Evolutionary conservation across 148 eudicot genomes (phyloP).

Genomic region (Rhododendron molle): DNA sequence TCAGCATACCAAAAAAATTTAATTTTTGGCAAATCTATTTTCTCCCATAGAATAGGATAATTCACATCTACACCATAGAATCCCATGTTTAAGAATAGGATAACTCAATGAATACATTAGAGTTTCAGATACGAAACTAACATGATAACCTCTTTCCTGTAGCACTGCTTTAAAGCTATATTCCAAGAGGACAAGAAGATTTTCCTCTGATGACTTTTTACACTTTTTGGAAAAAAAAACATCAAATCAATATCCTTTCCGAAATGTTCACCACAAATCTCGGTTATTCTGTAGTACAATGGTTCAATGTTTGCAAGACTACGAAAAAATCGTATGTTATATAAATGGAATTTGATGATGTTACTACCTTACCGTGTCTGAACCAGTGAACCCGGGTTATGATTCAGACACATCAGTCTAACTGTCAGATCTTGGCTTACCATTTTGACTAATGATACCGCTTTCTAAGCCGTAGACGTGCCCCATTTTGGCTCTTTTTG

Average conservation of each 20-base stretch:
- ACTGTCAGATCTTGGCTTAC: conserved; percentile 20
- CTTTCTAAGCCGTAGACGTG: conserved; percentile 59
- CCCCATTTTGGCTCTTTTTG: conserved; percentile 87
- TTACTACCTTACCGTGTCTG: not conserved
- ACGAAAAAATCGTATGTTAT: not conserved
- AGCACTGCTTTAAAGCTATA: not conserved
- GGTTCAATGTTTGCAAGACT: not conserved
- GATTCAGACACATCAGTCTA: not conserved
- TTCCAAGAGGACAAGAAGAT: not conserved
- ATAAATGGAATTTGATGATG: not conserved
- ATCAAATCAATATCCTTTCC: not conserved
- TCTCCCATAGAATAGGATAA: not conserved
- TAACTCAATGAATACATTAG: not conserved
- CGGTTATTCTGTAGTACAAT: not conserved
- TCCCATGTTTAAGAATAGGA: not conserved
- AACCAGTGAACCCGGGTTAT: not conserved
- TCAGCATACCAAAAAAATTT: too few relatives aligned
- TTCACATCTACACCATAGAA: not conserved
- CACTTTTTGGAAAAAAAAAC: not conserved
- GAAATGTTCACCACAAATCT: not conserved
- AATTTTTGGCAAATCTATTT: not conserved
- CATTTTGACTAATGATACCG: conserved; percentile 27
- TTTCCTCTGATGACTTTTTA: not conserved
- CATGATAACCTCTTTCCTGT: not conserved
- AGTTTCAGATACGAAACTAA: not conserved